Percentiles rank a stretch among this genome's conserved stretches.
Conservation (phyloP, 1,284 basidiomycete species). For the Schizopora paradoxa region DNA sequence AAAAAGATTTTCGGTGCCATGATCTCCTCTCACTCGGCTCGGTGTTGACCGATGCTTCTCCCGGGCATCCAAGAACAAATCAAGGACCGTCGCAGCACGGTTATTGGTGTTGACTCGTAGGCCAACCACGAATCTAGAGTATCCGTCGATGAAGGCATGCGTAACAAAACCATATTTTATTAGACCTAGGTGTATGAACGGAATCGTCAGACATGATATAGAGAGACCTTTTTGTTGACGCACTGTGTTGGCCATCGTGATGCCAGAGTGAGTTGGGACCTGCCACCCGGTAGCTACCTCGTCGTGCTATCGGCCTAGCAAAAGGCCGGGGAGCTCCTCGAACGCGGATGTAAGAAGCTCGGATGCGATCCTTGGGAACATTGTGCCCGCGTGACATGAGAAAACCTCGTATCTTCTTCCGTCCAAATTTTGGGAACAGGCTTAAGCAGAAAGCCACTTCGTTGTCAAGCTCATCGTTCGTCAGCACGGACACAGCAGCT, state of each 20-base stretch:
- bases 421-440: no score
- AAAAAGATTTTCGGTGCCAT: constrained; percentile 26
- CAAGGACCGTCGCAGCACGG: constrained; percentile 20
- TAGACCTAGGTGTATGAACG: constrained; percentile 16
- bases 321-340: constrained; percentile 9
- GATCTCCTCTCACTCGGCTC: constrained; percentile 25
- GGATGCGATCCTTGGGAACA: constrained; percentile 10
- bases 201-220: background rate
- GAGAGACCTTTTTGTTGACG: no score
- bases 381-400: no score
- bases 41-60: constrained; percentile 20
- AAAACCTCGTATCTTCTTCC: no score
- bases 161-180: constrained; percentile 28
- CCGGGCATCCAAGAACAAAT: constrained; percentile 20
- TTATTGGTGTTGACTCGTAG: constrained; percentile 22
- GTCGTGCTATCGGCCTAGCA: constrained; percentile 7
- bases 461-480: background rate
- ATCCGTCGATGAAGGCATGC: constrained; percentile 27
- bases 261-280: constrained; percentile 25
- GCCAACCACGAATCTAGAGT: constrained; percentile 20
- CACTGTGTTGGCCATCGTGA: constrained; percentile 25
- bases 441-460: background rate
- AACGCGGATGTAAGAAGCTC: constrained; percentile 8
- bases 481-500: background rate
- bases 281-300: constrained; percentile 18